Evolutionary conservation across 1,284 basidiomycete species (phyloP).

Genomic region (Apiotrichum akiyoshidainum): DNA sequence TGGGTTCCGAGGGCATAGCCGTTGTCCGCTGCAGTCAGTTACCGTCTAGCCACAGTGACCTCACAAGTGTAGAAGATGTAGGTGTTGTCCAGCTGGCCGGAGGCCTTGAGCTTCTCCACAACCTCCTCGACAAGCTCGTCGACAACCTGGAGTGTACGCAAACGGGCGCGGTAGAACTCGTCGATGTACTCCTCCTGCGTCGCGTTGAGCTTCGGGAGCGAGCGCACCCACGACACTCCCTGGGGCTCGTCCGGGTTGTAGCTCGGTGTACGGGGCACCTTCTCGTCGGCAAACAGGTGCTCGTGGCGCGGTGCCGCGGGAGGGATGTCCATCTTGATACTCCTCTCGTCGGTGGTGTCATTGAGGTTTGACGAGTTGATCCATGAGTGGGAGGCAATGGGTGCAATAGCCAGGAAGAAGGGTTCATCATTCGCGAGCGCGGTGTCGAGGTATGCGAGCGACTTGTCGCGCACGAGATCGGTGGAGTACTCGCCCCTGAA

Average conservation of each 20-base stretch:
- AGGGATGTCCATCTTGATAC: constrained; percentile 18
- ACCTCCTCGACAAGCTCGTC: constrained; percentile 42
- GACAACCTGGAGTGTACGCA: constrained; percentile 35
- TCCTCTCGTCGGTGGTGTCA: too few species aligned
- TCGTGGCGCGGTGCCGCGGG: constrained; percentile 27
- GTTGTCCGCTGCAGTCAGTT: constrained; percentile 33
- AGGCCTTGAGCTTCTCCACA: constrained; percentile 30
- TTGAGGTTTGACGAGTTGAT: constrained; percentile 1
- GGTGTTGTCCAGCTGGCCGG: constrained; percentile 39
- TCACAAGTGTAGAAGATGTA: constrained; percentile 38
- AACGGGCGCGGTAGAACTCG: constrained; percentile 39
- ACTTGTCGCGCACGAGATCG: constrained; percentile 31
- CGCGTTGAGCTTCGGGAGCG: constrained; percentile 32
- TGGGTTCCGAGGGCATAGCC: constrained; percentile 41
- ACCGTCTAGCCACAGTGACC: not conserved
- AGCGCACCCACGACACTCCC: constrained; percentile 39
- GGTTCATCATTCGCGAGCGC: constrained; percentile 24
- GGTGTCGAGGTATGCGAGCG: constrained; percentile 28
- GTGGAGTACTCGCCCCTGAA: constrained; percentile 33
- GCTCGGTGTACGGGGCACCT: constrained; percentile 19
- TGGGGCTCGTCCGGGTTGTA: constrained; percentile 33
- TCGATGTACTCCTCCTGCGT: constrained; percentile 41
- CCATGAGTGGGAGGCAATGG: constrained; percentile 10
- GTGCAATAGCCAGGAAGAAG: constrained; percentile 33
- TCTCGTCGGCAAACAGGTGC: constrained; percentile 27